A percentile compares a stretch with the other conserved stretches of the same genome.
These are phyloP conservation scores for Didymella pinodella DNA, from an alignment of 2,329 filamentous ascomycete genomes.

Conservation along the genomic window DNA sequence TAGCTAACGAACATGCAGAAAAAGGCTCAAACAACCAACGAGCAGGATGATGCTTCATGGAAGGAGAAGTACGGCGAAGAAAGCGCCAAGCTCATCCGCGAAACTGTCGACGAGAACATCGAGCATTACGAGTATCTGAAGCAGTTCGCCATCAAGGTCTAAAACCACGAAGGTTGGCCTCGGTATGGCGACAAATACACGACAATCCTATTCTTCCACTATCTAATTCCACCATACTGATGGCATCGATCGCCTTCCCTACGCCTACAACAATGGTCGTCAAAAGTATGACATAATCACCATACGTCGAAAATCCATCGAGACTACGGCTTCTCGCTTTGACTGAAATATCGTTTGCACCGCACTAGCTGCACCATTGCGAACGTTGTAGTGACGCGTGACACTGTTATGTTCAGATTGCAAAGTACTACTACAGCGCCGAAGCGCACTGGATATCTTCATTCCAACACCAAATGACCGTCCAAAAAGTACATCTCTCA, in stretches of 20 bases:
- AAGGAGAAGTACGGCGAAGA: slow-evolving; percentile 75
- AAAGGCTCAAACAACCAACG: slow-evolving; percentile 69
- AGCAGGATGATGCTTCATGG: slow-evolving; percentile 76
- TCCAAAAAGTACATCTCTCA: slow-evolving; percentile 2
- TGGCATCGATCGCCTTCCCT: neutral
- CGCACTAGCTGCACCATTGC: too few species aligned
- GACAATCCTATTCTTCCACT: neutral
- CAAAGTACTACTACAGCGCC: slow-evolving; percentile 19
- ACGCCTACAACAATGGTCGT: slow-evolving; percentile 1
- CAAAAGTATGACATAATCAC: neutral
- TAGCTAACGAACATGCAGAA: slow-evolving; percentile 48
- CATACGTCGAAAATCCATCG: neutral
- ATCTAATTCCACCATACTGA: too few species aligned
- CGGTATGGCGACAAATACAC: neutral
- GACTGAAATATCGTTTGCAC: neutral
- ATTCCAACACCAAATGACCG: slow-evolving; percentile 7
- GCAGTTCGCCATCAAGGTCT: slow-evolving; percentile 71
- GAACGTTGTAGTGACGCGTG: neutral
- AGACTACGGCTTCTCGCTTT: neutral
- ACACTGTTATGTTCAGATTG: slow-evolving; percentile 5
- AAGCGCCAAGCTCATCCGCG: slow-evolving; percentile 72
- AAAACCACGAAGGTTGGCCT: slow-evolving; percentile 28
- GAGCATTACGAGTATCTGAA: slow-evolving; percentile 83
- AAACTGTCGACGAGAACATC: slow-evolving; percentile 75
- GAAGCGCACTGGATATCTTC: slow-evolving; percentile 21